Base-by-base conservation (phyloP, 352 stramenopile genomes). In the Pythium rishiriense region DNA sequence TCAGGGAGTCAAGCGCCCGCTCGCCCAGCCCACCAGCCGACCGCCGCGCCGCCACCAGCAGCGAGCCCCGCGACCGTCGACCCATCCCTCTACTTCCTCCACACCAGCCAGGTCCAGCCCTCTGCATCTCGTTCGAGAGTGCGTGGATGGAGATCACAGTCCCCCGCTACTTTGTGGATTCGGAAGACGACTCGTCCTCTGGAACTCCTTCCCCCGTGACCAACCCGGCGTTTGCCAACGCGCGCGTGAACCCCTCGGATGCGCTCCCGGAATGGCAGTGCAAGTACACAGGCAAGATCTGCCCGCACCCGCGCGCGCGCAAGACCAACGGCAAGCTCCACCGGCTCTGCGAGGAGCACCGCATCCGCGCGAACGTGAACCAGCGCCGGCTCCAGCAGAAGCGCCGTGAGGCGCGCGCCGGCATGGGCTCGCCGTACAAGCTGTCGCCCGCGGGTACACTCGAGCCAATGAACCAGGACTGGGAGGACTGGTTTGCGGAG, bases 261-360 rank as follows among this genome's bases (percentile, higher is more conserved):
- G 25, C 48, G 8, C 48, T 65, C 42, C 76, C 73, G 10, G 59
- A 66, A 53, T 66, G 59, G 59, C 59, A 66, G 31, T 78, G 71
- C 57, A 66, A 65, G 46, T 78, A 78, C 58, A 67, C 73, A 35
- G 85, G 74, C 69, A 84, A 81, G 58, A 68, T 78, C 49, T 87
- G 81, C 60, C 61, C 78, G 33, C 73, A 83, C 59, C 46, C 62
- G 22, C 81, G 81, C 51, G 80, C 78, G n/a, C 48, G 81, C 56
- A 87, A 90, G 73, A 79, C 73, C 54, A 85, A 83, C 33, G 79
- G 78, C 31, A 73, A 78, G 43, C 64, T 88, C 19, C 81, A 90
- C 62, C 78, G 70, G 24, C 72, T 88, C 42, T 90, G 81, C 54
- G 75, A 85, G 26, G 73, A 81, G 45, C 81, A 90, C 59, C 76